These are phyloP conservation scores for Echinochloa phyllopogon DNA, from an alignment of 176 grass and related monocot genomes.

Conservation along the genomic window DNA sequence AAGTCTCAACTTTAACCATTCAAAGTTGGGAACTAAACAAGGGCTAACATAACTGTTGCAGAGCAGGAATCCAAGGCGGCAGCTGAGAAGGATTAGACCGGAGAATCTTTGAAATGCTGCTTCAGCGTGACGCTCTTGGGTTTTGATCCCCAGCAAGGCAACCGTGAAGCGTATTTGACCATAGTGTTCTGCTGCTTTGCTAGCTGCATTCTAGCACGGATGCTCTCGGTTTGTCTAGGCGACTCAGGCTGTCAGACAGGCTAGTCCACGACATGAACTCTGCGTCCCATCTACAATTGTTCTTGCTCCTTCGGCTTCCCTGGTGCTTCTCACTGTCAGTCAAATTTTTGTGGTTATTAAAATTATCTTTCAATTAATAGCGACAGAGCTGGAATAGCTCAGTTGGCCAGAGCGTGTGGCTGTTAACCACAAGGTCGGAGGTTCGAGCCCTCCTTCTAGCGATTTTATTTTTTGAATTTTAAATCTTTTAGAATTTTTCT, in stretches of 20 bases:
- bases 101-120: neutral
- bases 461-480: neutral
- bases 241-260: neutral
- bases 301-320: neutral
- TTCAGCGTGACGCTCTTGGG: neutral
- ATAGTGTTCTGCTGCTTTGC: neutral
- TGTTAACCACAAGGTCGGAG: constrained; percentile 91
- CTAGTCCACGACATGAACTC: neutral
- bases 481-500: neutral
- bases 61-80: no score
- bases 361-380: no score
- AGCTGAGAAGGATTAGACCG: neutral
- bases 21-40: no score
- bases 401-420: constrained; percentile 82
- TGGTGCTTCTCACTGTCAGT: no score
- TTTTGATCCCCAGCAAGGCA: neutral
- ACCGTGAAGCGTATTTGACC: neutral
- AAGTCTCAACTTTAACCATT: no score
- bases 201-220: neutral
- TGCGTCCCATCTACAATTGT: neutral
- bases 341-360: no score
- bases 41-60: no score
- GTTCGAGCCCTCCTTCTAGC: constrained; percentile 82
- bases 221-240: neutral
- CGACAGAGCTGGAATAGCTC: constrained; percentile 68